phyloP scores from a whole-genome alignment of 2,329 filamentous ascomycete species.

The Fusarium sp. region DNA sequence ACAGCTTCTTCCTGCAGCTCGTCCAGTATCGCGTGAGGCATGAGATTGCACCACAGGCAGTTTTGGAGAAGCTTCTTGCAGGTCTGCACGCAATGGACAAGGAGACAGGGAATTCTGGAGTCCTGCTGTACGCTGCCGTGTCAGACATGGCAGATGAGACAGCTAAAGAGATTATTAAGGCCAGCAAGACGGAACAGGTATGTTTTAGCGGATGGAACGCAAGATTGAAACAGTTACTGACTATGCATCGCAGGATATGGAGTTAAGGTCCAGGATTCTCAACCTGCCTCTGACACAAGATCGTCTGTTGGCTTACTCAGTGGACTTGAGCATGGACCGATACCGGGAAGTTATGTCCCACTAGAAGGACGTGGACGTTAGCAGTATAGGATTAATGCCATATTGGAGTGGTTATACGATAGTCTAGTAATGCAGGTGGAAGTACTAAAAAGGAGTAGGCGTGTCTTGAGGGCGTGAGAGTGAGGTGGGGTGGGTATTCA shows the following conservation, averaged over 20 bases:
- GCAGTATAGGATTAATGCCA: conserved; percentile 16
- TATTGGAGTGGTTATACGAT: conserved; percentile 26
- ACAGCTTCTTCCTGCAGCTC: conserved; percentile 68
- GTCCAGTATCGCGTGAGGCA: conserved; percentile 55
- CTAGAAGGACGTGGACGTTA: conserved; percentile 28
- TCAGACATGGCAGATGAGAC: conserved; percentile 83
- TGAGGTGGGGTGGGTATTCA: neutral
- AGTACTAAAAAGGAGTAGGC: conserved; percentile 6
- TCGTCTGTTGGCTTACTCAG: conserved; percentile 74
- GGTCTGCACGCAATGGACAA: conserved; percentile 66
- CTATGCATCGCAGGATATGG: conserved; percentile 45
- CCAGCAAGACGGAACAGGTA: conserved; percentile 66
- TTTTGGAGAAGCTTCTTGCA: conserved; percentile 66
- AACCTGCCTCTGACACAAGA: conserved; percentile 77
- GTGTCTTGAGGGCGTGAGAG: conserved; percentile 5
- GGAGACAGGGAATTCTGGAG: conserved; percentile 54
- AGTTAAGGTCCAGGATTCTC: conserved; percentile 57
- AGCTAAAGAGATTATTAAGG: conserved; percentile 69
- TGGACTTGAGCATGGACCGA: conserved; percentile 74
- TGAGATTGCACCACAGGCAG: conserved; percentile 52
- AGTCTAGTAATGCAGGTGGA: conserved; percentile 27
- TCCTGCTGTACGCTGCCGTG: conserved; percentile 72
- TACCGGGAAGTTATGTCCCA: conserved; percentile 71
- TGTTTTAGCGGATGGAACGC: conserved; percentile 39
- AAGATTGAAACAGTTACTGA: conserved; percentile 26